These are phyloP conservation scores for Colletotrichum cuscutae DNA, from an alignment of 2,329 filamentous ascomycete species.

Conservation along the genomic window DNA sequence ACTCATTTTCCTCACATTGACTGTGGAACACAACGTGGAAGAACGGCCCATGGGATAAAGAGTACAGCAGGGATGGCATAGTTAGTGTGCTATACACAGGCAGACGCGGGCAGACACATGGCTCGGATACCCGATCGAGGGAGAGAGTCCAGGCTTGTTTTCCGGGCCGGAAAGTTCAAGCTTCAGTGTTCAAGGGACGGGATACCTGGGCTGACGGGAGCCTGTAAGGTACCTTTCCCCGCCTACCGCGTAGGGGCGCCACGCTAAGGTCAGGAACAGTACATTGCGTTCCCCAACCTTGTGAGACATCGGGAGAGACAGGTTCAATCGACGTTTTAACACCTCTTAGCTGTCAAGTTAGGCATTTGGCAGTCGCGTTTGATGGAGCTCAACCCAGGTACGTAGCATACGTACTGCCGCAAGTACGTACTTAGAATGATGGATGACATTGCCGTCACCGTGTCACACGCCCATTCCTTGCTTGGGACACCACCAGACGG, in stretches of 20 bases:
- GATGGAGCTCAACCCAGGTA: neutral
- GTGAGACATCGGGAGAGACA: neutral
- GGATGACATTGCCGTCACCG: neutral
- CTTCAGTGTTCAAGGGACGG: too few species aligned
- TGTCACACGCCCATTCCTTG: neutral
- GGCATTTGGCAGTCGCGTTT: neutral
- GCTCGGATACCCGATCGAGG: neutral
- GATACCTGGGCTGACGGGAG: neutral
- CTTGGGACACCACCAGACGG: conserved; percentile 7
- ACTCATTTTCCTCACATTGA: neutral
- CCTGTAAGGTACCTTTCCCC: conserved; percentile 2
- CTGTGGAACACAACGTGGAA: neutral
- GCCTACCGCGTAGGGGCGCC: neutral
- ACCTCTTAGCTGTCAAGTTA: neutral
- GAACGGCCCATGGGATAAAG: neutral
- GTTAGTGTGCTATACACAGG: neutral
- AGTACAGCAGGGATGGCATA: neutral
- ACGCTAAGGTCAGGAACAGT: conserved; percentile 15
- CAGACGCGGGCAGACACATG: neutral
- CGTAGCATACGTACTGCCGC: too few species aligned
- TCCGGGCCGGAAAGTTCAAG: neutral
- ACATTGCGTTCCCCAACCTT: neutral
- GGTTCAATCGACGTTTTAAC: too few species aligned
- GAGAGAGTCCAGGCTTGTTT: neutral
- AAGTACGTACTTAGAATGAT: neutral